These are phyloP conservation scores for Amanita thiersii DNA, from an alignment of 768 basidiomycete genomes.

Conservation along the genomic window DNA sequence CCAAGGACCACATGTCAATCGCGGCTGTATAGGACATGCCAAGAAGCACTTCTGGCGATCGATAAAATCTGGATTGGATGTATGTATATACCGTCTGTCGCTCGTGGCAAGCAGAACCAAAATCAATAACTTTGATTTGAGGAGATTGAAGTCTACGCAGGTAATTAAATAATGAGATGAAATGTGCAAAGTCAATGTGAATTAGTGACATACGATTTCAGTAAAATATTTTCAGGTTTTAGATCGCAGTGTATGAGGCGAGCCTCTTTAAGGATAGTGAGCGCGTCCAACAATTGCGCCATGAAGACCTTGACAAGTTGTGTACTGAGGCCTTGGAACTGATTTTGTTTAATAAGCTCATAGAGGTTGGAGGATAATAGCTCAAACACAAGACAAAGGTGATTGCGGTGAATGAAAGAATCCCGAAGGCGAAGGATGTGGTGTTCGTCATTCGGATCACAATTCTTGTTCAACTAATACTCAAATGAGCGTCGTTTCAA, in stretches of 20 bases:
- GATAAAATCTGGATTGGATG: slow-evolving; percentile 98
- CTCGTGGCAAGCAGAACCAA: slow-evolving; percentile 98
- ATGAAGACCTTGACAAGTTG: slow-evolving; percentile 99
- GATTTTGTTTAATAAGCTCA: slow-evolving; percentile 99
- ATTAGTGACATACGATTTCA: slow-evolving; percentile 76
- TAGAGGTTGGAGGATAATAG: slow-evolving; percentile 95
- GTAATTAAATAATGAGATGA: slow-evolving; percentile 1
- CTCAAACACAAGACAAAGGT: slow-evolving; percentile 97
- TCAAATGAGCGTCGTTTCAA: slow-evolving; percentile 6
- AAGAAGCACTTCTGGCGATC: slow-evolving; percentile 93
- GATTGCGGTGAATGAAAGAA: slow-evolving; percentile 93
- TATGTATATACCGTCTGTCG: slow-evolving; percentile 99
- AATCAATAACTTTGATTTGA: slow-evolving; percentile 98
- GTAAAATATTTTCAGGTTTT: slow-evolving; percentile 96
- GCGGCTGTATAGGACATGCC: slow-evolving; percentile 90
- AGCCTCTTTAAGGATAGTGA: slow-evolving; percentile 91
- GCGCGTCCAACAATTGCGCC: slow-evolving; percentile 85
- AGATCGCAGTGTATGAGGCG: slow-evolving; percentile 97
- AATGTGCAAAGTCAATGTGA: background rate
- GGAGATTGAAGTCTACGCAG: slow-evolving; percentile 80
- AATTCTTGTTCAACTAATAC: slow-evolving; percentile 82
- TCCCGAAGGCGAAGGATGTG: slow-evolving; percentile 94
- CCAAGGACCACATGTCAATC: slow-evolving; percentile 99
- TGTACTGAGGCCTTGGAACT: slow-evolving; percentile 94
- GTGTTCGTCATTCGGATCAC: slow-evolving; percentile 91